Evolutionary conservation across 2,329 filamentous ascomycete species (phyloP).

Genomic region (Fusarium aywerte): DNA sequence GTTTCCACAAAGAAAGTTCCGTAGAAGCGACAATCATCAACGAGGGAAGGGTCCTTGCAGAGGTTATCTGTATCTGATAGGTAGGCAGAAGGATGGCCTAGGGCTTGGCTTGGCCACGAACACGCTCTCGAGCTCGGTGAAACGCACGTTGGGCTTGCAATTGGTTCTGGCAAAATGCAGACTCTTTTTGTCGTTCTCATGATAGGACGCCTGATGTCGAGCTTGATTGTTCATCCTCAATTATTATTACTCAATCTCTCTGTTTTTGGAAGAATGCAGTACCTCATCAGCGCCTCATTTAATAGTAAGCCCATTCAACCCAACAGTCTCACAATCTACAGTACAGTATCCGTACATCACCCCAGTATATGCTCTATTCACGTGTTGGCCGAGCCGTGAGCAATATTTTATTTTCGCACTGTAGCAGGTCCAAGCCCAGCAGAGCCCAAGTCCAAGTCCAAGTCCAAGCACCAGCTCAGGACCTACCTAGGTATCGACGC

Average conservation of each 20-base stretch:
- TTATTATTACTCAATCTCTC: not conserved
- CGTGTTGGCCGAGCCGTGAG: slow-evolving; percentile 37
- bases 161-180: slow-evolving; percentile 13
- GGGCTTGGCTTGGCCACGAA: slow-evolving; percentile 19
- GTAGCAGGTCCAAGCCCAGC: slow-evolving; percentile 18
- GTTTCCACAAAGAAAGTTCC: slow-evolving; percentile 31
- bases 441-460: not conserved
- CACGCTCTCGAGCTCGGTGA: slow-evolving; percentile 19
- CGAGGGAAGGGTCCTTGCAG: slow-evolving; percentile 22
- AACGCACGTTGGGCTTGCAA: slow-evolving; percentile 23
- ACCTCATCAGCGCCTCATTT: not conserved
- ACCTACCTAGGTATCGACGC: slow-evolving; percentile 37
- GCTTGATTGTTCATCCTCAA: not conserved
- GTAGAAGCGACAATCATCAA: slow-evolving; percentile 20
- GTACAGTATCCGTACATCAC: not conserved
- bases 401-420: slow-evolving; percentile 22
- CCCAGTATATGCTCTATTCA: not conserved
- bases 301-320: slow-evolving; percentile 7
- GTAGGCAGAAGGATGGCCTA: slow-evolving; percentile 20
- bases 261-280: not conserved
- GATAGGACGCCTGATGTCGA: slow-evolving; percentile 4
- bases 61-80: slow-evolving; percentile 17
- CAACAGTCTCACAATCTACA: slow-evolving; percentile 8
- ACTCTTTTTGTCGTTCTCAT: slow-evolving; percentile 5
- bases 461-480: not conserved